phyloP scores from a whole-genome alignment of 306 rosid species.

The Vachellia collinsii region DNA sequence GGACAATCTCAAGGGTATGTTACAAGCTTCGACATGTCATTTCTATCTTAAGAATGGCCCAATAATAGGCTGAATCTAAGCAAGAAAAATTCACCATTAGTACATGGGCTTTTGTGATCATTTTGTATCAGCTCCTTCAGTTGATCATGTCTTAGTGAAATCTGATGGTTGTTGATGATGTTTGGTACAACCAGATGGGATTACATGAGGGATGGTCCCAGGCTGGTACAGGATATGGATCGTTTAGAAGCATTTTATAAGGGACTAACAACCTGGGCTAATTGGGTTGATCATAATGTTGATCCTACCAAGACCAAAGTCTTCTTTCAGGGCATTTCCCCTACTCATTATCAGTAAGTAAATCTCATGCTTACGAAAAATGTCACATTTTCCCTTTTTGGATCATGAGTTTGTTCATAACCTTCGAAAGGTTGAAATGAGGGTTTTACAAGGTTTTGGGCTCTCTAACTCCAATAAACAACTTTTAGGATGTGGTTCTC shows the following conservation, averaged over 20 bases:
- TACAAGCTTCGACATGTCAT: background rate
- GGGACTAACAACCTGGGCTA: conserved; percentile 87
- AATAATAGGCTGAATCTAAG: background rate
- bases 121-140: background rate
- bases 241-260: conserved; percentile 73
- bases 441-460: no score
- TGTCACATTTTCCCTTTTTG: background rate
- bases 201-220: conserved; percentile 68
- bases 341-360: conserved; percentile 91
- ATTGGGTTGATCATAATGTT: conserved; percentile 50
- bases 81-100: background rate
- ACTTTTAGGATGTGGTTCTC: no score
- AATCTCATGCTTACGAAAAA: background rate
- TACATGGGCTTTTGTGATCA: background rate
- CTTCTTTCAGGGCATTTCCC: conserved; percentile 95
- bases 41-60: background rate
- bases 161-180: conserved; percentile 5
- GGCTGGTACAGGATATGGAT: conserved; percentile 68
- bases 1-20: conserved; percentile 82
- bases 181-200: conserved; percentile 67
- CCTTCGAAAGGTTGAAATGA: no score
- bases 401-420: background rate
- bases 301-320: conserved; percentile 66
- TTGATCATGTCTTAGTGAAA: background rate
- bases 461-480: no score